A percentile compares a stretch with the other conserved stretches of the same genome.
These are phyloP conservation scores for Xylona heveae DNA, from an alignment of 495 filamentous ascomycete genomes.

Conservation along the genomic window DNA sequence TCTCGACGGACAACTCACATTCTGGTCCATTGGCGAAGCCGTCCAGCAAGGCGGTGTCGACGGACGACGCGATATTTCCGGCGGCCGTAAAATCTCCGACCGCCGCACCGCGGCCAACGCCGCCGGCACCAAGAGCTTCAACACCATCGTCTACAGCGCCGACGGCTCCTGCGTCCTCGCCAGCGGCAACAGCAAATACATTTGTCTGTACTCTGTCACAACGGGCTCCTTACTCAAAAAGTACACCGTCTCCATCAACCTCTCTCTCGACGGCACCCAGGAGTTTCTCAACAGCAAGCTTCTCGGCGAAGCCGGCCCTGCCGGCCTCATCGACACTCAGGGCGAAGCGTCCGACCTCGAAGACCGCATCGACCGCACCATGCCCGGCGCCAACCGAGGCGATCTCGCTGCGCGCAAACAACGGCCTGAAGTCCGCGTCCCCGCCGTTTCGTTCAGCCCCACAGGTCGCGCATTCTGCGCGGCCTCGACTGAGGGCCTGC, in stretches of 20 bases:
- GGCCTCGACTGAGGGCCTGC: slow-evolving; percentile 78
- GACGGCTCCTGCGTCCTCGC: slow-evolving; percentile 83
- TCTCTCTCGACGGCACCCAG: slow-evolving; percentile 84
- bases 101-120: slow-evolving; percentile 78
- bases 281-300: slow-evolving; percentile 85
- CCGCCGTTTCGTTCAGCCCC: slow-evolving; percentile 68
- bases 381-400: slow-evolving; percentile 77
- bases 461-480: slow-evolving; percentile 83
- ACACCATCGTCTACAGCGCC: slow-evolving; percentile 66
- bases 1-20: slow-evolving; percentile 79
- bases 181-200: slow-evolving; percentile 89
- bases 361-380: slow-evolving; percentile 55
- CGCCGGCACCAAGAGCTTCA: slow-evolving; percentile 75
- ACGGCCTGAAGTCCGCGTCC: slow-evolving; percentile 69
- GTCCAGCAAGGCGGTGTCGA: slow-evolving; percentile 65
- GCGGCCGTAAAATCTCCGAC: slow-evolving; percentile 70
- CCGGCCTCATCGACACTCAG: slow-evolving; percentile 59
- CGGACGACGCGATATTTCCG: slow-evolving; percentile 77
- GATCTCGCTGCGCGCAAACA: slow-evolving; percentile 58
- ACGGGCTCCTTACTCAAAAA: slow-evolving; percentile 85
- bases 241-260: slow-evolving; percentile 81
- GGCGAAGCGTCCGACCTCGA: slow-evolving; percentile 81
- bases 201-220: slow-evolving; percentile 80
- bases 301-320: slow-evolving; percentile 76
- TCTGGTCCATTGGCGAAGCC: slow-evolving; percentile 82